These are phyloP conservation scores for Copromyces sp. DNA, from an alignment of 495 filamentous ascomycete species.

Conservation along the genomic window DNA sequence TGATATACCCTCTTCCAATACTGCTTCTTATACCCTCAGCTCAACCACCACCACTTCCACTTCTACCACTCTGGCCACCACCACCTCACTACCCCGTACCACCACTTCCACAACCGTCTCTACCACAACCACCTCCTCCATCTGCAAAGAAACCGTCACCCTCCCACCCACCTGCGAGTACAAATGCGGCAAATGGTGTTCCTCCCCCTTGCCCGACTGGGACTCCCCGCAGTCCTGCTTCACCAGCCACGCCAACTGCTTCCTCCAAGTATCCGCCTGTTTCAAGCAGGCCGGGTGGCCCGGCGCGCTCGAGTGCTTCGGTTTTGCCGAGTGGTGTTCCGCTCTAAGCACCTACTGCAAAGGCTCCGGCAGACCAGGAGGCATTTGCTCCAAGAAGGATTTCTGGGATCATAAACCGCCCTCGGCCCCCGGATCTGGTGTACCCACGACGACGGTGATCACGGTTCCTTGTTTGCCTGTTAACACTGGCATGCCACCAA, in stretches of 20 bases:
- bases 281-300: slow-evolving; percentile 39
- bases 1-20: background rate
- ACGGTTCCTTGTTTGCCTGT: slow-evolving; percentile 22
- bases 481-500: slow-evolving; percentile 20
- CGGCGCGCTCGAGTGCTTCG: slow-evolving; percentile 33
- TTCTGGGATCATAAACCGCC: slow-evolving; percentile 32
- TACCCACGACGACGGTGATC: slow-evolving; percentile 18
- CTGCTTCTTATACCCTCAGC: slow-evolving; percentile 5
- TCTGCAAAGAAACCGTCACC: slow-evolving; percentile 30
- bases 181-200: slow-evolving; percentile 42
- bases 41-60: slow-evolving; percentile 11
- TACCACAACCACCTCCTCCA: slow-evolving; percentile 27
- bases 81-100: slow-evolving; percentile 9
- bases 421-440: slow-evolving; percentile 7
- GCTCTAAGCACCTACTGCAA: slow-evolving; percentile 30
- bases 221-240: slow-evolving; percentile 27
- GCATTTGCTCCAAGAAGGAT: slow-evolving; percentile 5
- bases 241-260: slow-evolving; percentile 26
- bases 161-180: slow-evolving; percentile 38
- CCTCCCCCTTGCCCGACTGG: slow-evolving; percentile 35
- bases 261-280: slow-evolving; percentile 36
- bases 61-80: slow-evolving; percentile 5
- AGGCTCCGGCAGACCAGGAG: slow-evolving; percentile 5
- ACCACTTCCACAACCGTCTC: slow-evolving; percentile 11
- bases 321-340: slow-evolving; percentile 34